A percentile compares a stretch with the other conserved stretches of the same genome.
Conservation (phyloP, 2,329 filamentous ascomycete genomes). For the Trichophyton equinum region DNA sequence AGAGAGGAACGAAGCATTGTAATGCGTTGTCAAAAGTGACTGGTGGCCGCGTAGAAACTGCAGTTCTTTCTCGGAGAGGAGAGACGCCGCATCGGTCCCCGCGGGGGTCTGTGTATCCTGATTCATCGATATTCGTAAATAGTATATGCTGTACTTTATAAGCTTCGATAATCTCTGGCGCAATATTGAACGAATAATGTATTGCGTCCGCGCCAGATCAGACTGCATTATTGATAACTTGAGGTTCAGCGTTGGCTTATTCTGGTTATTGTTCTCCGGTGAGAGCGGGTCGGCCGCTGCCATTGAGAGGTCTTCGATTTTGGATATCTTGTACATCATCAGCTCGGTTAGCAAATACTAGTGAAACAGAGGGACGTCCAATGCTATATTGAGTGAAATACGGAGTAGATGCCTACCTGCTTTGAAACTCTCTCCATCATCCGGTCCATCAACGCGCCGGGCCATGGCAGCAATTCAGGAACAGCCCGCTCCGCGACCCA, state of each 20-base stretch:
- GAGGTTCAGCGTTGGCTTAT: conserved; percentile 86
- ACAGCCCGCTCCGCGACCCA: conserved; percentile 89
- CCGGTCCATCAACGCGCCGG: conserved; percentile 65
- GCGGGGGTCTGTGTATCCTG: conserved; percentile 14
- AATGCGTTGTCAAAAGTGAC: conserved; percentile 71
- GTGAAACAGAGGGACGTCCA: not conserved
- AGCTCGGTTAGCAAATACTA: not conserved
- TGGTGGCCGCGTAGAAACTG: conserved; percentile 79
- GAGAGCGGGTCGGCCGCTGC: conserved; percentile 29
- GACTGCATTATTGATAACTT: conserved; percentile 90
- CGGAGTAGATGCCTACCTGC: conserved; percentile 34
- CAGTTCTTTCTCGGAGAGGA: conserved; percentile 65
- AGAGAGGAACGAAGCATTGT: conserved; percentile 68
- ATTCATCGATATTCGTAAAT: conserved; percentile 22
- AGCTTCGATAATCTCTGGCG: conserved; percentile 74
- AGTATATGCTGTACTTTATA: conserved; percentile 40
- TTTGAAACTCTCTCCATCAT: conserved; percentile 58
- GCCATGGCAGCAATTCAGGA: conserved; percentile 75
- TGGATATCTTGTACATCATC: conserved; percentile 41
- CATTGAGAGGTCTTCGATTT: conserved; percentile 49
- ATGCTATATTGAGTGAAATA: too few species aligned
- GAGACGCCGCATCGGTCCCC: conserved; percentile 18
- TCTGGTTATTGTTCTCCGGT: conserved; percentile 33
- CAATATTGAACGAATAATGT: conserved; percentile 70
- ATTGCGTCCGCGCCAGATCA: conserved; percentile 89